A percentile compares a stretch with the other conserved stretches of the same genome.
Evolutionary conservation across 2,329 filamentous ascomycete species (phyloP).

Genomic region (Diplodia corticola): DNA sequence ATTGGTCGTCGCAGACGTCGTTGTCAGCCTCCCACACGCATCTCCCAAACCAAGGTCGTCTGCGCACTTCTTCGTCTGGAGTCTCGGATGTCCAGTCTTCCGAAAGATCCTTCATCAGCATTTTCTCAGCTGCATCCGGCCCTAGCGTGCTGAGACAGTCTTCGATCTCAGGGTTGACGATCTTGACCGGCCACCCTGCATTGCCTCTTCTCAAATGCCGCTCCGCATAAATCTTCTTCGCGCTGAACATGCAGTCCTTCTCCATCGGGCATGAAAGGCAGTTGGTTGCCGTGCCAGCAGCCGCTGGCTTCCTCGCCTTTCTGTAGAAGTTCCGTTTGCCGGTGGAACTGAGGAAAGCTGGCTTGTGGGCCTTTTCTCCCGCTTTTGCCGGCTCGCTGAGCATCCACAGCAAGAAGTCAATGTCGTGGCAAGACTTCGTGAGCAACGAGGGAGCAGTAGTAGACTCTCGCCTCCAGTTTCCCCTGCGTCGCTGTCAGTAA

Average conservation of each 20-base stretch:
- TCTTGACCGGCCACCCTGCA: constrained; percentile 77
- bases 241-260: constrained; percentile 77
- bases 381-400: constrained; percentile 43
- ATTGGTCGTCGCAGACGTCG: constrained; percentile 89
- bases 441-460: constrained; percentile 78
- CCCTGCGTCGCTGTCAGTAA: constrained; percentile 47
- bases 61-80: constrained; percentile 49
- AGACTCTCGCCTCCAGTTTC: constrained; percentile 87
- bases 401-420: constrained; percentile 90
- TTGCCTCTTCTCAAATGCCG: constrained; percentile 66
- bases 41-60: constrained; percentile 75
- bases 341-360: constrained; percentile 70
- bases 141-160: constrained; percentile 59
- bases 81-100: constrained; percentile 62
- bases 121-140: constrained; percentile 51
- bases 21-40: constrained; percentile 95
- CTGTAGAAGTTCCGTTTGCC: constrained; percentile 80
- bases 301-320: constrained; percentile 70
- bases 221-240: constrained; percentile 78
- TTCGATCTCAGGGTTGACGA: constrained; percentile 92
- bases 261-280: constrained; percentile 80
- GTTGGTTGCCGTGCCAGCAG: constrained; percentile 77
- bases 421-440: constrained; percentile 95
- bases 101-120: constrained; percentile 49
- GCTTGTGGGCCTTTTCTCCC: constrained; percentile 58